These are phyloP conservation scores for Chrysoporthe deuterocubensis DNA, from an alignment of 2,329 filamentous ascomycete genomes.

Conservation along the genomic window DNA sequence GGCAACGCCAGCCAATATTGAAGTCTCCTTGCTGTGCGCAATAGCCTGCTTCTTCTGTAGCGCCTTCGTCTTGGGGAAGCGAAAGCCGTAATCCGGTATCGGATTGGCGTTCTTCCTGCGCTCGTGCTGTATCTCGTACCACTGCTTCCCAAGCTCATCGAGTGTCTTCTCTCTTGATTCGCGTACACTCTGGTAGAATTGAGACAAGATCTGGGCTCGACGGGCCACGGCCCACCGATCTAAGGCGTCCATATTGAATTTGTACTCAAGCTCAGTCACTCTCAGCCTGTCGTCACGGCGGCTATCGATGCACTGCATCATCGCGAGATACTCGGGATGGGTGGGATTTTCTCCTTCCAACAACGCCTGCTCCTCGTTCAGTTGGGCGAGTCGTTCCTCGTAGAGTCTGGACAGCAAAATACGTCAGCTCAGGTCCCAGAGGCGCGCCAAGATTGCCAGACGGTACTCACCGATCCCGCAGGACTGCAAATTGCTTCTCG, in stretches of 20 bases:
- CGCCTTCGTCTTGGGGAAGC: slow-evolving; percentile 75
- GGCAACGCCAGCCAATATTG: slow-evolving; percentile 84
- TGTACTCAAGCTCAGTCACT: slow-evolving; percentile 73
- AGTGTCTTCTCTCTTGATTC: slow-evolving; percentile 81
- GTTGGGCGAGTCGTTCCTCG: slow-evolving; percentile 81
- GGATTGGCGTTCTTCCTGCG: slow-evolving; percentile 71
- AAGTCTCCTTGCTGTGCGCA: slow-evolving; percentile 94
- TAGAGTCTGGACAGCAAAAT: slow-evolving; percentile 66
- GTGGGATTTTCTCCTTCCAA: slow-evolving; percentile 64
- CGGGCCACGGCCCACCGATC: slow-evolving; percentile 78
- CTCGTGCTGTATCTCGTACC: slow-evolving; percentile 91
- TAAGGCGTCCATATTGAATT: slow-evolving; percentile 74
- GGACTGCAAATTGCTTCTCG: slow-evolving; percentile 85
- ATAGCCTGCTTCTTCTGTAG: slow-evolving; percentile 84
- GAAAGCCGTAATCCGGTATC: slow-evolving; percentile 79
- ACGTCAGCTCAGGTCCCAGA: slow-evolving; percentile 8
- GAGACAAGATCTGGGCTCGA: slow-evolving; percentile 82
- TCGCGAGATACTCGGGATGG: slow-evolving; percentile 90
- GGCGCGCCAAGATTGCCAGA: neutral
- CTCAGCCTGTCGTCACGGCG: slow-evolving; percentile 80
- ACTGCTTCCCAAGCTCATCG: slow-evolving; percentile 81
- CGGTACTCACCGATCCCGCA: slow-evolving; percentile 72
- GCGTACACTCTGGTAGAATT: slow-evolving; percentile 86
- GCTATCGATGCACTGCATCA: slow-evolving; percentile 85
- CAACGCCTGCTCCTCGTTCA: slow-evolving; percentile 73